These are phyloP conservation scores for Ustilago hordei DNA, from an alignment of 1,284 basidiomycete genomes.

Conservation along the genomic window DNA sequence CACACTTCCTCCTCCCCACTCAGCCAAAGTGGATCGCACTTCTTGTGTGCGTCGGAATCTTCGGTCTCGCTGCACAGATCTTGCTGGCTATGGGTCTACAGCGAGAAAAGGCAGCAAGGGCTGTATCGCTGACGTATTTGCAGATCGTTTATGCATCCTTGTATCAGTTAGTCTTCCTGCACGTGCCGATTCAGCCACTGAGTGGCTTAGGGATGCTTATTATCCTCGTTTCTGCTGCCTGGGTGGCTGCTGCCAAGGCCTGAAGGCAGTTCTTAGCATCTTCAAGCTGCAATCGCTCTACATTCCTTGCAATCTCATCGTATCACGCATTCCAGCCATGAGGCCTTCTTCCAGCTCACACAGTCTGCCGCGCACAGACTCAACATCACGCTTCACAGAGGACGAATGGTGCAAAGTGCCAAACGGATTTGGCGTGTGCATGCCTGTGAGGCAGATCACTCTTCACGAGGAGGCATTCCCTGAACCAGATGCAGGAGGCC, in stretches of 20 bases:
- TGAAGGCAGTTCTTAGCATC: not conserved
- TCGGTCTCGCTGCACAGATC: constrained; percentile 55
- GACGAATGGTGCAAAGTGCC: not conserved
- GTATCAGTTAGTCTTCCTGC: constrained; percentile 53
- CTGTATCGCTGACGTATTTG: constrained; percentile 41
- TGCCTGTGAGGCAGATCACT: not conserved
- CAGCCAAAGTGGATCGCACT: constrained; percentile 43
- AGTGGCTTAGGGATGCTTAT: constrained; percentile 47
- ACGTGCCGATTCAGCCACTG: constrained; percentile 44
- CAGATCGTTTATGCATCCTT: constrained; percentile 52
- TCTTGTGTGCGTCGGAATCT: constrained; percentile 55
- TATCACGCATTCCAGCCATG: not conserved
- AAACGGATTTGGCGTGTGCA: not conserved
- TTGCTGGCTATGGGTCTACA: constrained; percentile 56
- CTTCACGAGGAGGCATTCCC: constrained; percentile 17
- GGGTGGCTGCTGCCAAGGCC: constrained; percentile 42
- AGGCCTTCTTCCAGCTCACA: not conserved
- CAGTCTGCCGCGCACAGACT: not conserved
- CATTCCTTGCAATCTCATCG: not conserved
- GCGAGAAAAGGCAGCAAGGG: constrained; percentile 53
- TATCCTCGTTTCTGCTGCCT: constrained; percentile 51
- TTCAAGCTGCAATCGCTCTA: not conserved
- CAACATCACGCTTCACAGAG: not conserved
- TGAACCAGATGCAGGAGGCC: constrained; percentile 27
- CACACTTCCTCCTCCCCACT: constrained; percentile 43